phyloP scores from a whole-genome alignment of 164 flowering plant genomes.

The Chimonanthus praecox region DNA sequence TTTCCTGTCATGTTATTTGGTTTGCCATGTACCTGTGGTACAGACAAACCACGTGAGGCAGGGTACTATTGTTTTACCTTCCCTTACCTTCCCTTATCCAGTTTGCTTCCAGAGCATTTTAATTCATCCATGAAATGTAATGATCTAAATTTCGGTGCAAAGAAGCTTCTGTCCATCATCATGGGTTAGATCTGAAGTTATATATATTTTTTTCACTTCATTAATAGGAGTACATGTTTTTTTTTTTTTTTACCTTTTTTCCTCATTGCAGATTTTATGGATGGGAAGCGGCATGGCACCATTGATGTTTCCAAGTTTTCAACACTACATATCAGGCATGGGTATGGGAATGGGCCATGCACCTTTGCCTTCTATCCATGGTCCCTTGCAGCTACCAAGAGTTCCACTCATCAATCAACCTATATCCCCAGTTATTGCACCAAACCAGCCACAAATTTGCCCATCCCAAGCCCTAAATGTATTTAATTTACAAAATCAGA shows the following conservation, averaged over 20 bases:
- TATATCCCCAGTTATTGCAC: slow-evolving; percentile 13
- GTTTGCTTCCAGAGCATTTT: not conserved
- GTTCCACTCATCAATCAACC: slow-evolving; percentile 42
- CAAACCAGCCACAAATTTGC: slow-evolving; percentile 31
- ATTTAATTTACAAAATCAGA: slow-evolving; percentile 35
- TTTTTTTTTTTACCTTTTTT: not conserved
- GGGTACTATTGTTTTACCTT: not conserved
- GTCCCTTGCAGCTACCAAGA: slow-evolving; percentile 37
- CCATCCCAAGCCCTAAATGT: slow-evolving; percentile 25
- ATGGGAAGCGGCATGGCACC: slow-evolving; percentile 80
- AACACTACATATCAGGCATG: slow-evolving; percentile 50
- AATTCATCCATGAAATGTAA: too few species aligned
- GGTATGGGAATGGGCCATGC: slow-evolving; percentile 45
- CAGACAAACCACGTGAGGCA: not conserved
- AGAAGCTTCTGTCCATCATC: not conserved
- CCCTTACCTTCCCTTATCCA: not conserved
- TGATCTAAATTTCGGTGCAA: too few species aligned
- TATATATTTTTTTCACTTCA: not conserved
- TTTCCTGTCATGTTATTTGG: not conserved
- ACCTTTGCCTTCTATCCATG: slow-evolving; percentile 19
- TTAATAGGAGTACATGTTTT: not conserved
- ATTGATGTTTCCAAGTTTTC: slow-evolving; percentile 69
- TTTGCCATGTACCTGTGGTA: not conserved
- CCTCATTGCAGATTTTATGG: slow-evolving; percentile 59
- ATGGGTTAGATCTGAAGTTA: not conserved